These are phyloP conservation scores for Papiliotrema laurentii DNA, from an alignment of 1,284 basidiomycete species.

Conservation along the genomic window DNA sequence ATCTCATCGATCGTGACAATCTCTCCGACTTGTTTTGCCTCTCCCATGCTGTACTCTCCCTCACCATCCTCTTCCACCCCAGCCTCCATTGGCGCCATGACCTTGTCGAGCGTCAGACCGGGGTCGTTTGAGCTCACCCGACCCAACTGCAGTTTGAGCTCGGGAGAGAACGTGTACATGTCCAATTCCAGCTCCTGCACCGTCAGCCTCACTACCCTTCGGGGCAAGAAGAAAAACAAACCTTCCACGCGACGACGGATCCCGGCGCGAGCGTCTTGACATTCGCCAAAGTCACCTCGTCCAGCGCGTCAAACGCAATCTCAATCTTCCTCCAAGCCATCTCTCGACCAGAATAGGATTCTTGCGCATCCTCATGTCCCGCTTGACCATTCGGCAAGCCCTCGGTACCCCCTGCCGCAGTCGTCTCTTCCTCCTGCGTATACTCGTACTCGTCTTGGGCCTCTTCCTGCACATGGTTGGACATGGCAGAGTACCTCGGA, in stretches of 20 bases:
- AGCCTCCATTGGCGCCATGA: neutral
- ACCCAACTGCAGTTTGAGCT: conserved; percentile 24
- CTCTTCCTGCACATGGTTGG: neutral
- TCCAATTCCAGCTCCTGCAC: conserved; percentile 35
- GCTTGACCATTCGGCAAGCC: neutral
- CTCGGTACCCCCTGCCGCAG: neutral
- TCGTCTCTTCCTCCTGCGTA: neutral
- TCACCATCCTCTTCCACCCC: neutral
- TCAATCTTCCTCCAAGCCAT: conserved; percentile 9
- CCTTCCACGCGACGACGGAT: conserved; percentile 29
- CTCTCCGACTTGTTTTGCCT: conserved; percentile 3
- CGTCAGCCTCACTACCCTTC: neutral
- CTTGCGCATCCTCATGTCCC: neutral
- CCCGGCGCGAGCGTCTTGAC: conserved; percentile 4
- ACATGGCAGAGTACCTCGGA: neutral
- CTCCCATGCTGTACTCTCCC: conserved; percentile 1
- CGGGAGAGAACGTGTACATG: conserved; percentile 33
- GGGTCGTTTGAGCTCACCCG: conserved; percentile 5
- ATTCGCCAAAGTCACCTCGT: neutral
- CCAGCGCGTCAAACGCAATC: conserved; percentile 8
- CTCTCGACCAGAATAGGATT: neutral
- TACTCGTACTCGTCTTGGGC: neutral
- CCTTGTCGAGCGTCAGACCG: neutral
- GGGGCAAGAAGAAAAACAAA: conserved; percentile 8
- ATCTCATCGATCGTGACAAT: neutral